A percentile compares a stretch with the other conserved stretches of the same genome.
Conservation (phyloP, 2,329 filamentous ascomycete species). For the Aureobasidium sp. region DNA sequence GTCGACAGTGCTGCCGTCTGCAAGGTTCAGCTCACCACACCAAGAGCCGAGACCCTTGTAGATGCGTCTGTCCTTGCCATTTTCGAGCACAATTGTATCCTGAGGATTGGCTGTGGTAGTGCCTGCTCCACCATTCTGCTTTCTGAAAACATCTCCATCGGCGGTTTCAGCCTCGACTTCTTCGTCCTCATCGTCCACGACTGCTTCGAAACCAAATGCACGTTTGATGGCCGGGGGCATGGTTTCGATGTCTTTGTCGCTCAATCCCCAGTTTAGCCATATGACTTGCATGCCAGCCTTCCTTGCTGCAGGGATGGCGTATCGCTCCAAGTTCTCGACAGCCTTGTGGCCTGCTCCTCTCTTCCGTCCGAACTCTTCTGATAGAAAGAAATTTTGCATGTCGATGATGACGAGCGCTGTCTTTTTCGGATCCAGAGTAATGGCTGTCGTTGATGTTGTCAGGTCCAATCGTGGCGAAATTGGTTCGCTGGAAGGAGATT, state of each 20-base stretch:
- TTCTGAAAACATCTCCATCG: constrained; percentile 19
- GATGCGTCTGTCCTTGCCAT: constrained; percentile 22
- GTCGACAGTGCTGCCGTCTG: constrained; percentile 33
- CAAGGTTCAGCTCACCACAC: constrained; percentile 26
- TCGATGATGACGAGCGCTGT: constrained; percentile 36
- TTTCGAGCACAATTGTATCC: constrained; percentile 20
- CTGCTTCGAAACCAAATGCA: constrained; percentile 41
- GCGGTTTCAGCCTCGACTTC: constrained; percentile 10
- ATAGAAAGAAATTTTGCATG: constrained; percentile 41
- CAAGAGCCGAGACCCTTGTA: constrained; percentile 30
- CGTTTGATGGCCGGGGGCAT: constrained; percentile 38
- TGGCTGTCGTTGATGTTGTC: constrained; percentile 24
- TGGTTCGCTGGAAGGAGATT: constrained; percentile 24
- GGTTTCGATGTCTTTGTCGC: constrained; percentile 31
- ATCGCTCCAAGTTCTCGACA: constrained; percentile 35
- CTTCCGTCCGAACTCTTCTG: constrained; percentile 26
- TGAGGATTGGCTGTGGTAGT: neutral
- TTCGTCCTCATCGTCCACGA: constrained; percentile 22
- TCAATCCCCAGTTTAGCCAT: constrained; percentile 39
- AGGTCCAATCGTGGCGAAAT: constrained; percentile 21
- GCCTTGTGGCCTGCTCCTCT: constrained; percentile 38
- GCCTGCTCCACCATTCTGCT: constrained; percentile 17
- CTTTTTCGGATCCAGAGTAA: constrained; percentile 31
- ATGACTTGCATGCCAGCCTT: constrained; percentile 35
- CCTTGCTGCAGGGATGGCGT: constrained; percentile 42